Conservation (phyloP, 1,284 basidiomycete genomes). For the Sporisorium graminicola region DNA sequence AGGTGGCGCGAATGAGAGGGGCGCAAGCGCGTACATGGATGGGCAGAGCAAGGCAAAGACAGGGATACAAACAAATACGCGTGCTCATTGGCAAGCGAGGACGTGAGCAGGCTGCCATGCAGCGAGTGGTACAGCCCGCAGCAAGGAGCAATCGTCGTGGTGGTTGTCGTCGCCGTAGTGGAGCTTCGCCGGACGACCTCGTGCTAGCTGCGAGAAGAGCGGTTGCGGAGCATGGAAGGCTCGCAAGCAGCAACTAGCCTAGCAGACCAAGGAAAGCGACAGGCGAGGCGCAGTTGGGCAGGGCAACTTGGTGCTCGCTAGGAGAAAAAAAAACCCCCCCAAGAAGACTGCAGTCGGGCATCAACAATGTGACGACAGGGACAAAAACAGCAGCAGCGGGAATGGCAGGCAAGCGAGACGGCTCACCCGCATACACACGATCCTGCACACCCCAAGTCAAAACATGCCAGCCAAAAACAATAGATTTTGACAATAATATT, state of each 20-base stretch:
- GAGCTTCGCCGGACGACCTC: too few relatives aligned
- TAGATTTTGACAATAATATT: too few relatives aligned
- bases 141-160: background rate
- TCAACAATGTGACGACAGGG: background rate
- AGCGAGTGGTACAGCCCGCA: background rate
- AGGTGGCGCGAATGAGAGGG: background rate
- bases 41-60: background rate
- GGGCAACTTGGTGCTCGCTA: conserved; percentile 10
- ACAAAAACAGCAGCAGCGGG: background rate
- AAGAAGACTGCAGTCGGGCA: conserved; percentile 3
- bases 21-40: background rate
- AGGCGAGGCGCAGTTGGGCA: conserved; percentile 7
- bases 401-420: background rate
- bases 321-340: conserved; percentile 22
- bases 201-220: background rate
- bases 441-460: too few relatives aligned
- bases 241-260: background rate
- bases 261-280: background rate
- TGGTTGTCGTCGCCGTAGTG: background rate
- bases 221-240: background rate
- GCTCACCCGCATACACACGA: background rate
- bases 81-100: conserved; percentile 2
- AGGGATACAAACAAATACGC: background rate
- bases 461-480: background rate
- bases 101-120: background rate